Evolutionary conservation across 352 stramenopile species (phyloP), one percentile per base, ranked within the genome.

Genomic region (Hyaloperonospora brassicae): DNA sequence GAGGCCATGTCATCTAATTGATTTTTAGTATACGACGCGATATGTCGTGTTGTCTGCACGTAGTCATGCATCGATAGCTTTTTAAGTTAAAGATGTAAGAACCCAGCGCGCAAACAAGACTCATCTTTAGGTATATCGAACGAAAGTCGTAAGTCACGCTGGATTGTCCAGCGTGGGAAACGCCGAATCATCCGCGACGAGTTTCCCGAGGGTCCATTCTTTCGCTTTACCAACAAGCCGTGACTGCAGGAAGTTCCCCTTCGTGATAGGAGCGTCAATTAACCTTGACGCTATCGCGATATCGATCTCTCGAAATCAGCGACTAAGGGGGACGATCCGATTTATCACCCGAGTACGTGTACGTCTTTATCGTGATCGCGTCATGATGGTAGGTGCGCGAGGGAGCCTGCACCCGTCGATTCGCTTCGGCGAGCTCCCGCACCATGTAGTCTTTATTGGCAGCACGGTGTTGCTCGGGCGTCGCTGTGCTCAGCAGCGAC

Each of bases 361-460:
- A 42, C 11, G 30, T 56, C 27, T 56, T 30, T 11, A 56, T 44
- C 31, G 48, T 56, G 4, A 49, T 22, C 5, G 27, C 50, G 35
- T 50, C 50, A 13, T 56, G 14, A 12, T 30, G 10, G 3, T 36
- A 35, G 49, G 39, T 40, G 23, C 23, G 39, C 22, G 49, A 57
- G 30, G 50, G 41, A 57, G 27, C 50, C 38, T 31, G 31, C 22
- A 48, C 45, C 42, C 25, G 49, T 23, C 25, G 50, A 31, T 49
- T 42, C 0, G 17, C 50, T 14, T 45, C 42, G 30, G 50, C 27
- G 50, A 57, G 41, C 41, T 56, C 39, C 21, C 50, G 41, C 21
- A 31, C 9, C 30, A 45, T 50, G 21, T 50, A 42, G 6, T 50
- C 7, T 44, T 50, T 21, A 8, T 5, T 12, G 39, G 23, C 27